Evolutionary conservation across 345 rosid genomes (phyloP), one percentile per base, ranked within the genome.

Genomic region (Anacardium occidentale): DNA sequence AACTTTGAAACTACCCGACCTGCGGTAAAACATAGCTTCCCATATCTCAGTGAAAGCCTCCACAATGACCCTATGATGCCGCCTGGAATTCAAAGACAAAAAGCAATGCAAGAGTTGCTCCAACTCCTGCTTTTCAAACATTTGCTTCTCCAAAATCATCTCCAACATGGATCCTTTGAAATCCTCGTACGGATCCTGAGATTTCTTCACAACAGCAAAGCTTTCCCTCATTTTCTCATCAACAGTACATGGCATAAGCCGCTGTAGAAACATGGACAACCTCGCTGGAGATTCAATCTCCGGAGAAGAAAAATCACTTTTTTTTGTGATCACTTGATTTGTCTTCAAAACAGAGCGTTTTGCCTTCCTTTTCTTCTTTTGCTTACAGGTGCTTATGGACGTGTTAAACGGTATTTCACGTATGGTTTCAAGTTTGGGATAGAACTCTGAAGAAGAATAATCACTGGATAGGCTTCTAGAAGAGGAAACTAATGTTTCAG

Each of bases 131-230:
- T 76, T 87, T 62, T 84, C 78, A 32, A 78, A 84, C 80, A 90
- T 85, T 71, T 85, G 78, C 64, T 88, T 90, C 82, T 90, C 93
- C 5, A 87, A 57, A 5, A 90, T 85, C 96, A 90, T 90, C 79
- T 90, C 93, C 83, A 87, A 70, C 93, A 88, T 90, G 66, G 96
- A 90, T 62, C 78, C 84, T 56, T 85, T 82, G 26, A 90, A 90
- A 60, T 88, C 93, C 80, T 79, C 88, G 52, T 75, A 84, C 0
- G 96, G 93, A 54, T 90, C 91, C 66, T 81, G 81, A 5, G 95
- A 90, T 72, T 75, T 88, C 83, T 90, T 90, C 83, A 90, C 91
- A 79, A 88, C 91, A 20, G 89, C 95, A 10, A 86, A 85, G 74
- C 95, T 89, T 72, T 89, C 97, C 56, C 88, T 83, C 74, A 91